Conservation (phyloP, 495 filamentous ascomycete genomes). For the Parachaetomium inaequale region DNA sequence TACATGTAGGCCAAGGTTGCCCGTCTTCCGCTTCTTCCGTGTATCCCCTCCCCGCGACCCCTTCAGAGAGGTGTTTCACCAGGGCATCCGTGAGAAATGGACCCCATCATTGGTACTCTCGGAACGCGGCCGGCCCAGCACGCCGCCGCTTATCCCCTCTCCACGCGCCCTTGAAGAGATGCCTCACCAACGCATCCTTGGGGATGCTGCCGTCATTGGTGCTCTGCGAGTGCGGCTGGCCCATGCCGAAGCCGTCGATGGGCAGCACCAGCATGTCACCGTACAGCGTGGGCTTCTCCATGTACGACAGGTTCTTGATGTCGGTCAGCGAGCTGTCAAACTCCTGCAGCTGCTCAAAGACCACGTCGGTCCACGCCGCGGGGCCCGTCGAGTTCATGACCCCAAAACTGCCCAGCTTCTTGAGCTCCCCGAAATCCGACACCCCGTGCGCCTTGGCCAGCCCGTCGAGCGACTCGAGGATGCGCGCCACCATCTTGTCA, state of each 20-base stretch:
- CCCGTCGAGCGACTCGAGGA: constrained; percentile 33
- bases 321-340: constrained; percentile 14
- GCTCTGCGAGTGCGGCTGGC: constrained; percentile 28
- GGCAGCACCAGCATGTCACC: constrained; percentile 31
- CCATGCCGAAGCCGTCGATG: constrained; percentile 33
- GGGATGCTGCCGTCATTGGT: constrained; percentile 22
- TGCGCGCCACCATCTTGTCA: constrained; percentile 32
- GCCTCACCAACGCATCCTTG: constrained; percentile 25
- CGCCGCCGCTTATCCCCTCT: constrained; percentile 18
- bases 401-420: constrained; percentile 26
- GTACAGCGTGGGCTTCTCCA: constrained; percentile 26
- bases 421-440: constrained; percentile 28
- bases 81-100: no score
- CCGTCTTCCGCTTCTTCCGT: no score
- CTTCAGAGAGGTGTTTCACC: no score
- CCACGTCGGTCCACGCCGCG: constrained; percentile 29
- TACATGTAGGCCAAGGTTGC: neutral
- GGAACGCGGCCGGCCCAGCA: no score
- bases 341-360: constrained; percentile 26
- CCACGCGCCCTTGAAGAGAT: constrained; percentile 29
- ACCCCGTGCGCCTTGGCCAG: constrained; percentile 28
- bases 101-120: no score
- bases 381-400: constrained; percentile 34
- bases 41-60: neutral
- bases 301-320: constrained; percentile 20